These are phyloP conservation scores for Endocalyx cinctus DNA, from an alignment of 2,329 filamentous ascomycete genomes.

Conservation along the genomic window DNA sequence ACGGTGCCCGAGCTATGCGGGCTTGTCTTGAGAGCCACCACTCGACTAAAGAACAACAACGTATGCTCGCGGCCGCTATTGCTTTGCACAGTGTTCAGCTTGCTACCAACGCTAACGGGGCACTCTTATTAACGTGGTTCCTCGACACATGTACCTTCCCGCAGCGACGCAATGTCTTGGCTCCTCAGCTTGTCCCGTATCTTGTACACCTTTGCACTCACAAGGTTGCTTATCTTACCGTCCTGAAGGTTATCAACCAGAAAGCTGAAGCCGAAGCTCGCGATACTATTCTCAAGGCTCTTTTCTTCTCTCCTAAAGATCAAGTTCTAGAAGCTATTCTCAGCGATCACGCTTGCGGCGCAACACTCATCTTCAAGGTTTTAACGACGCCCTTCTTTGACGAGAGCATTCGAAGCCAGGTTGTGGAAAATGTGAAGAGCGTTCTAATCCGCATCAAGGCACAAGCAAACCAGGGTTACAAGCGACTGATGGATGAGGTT, in stretches of 20 bases:
- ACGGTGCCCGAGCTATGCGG: constrained; percentile 92
- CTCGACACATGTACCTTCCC: constrained; percentile 97
- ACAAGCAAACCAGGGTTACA: constrained; percentile 92
- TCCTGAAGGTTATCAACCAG: constrained; percentile 97
- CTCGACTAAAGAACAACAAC: constrained; percentile 89
- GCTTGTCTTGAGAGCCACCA: constrained; percentile 96
- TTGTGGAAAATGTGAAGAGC: constrained; percentile 86
- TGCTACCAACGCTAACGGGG: constrained; percentile 93
- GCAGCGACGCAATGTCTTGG: constrained; percentile 81
- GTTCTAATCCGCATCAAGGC: constrained; percentile 88
- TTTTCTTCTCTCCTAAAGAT: constrained; percentile 89
- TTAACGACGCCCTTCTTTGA: constrained; percentile 97
- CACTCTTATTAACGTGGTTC: constrained; percentile 93
- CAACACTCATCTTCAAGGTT: constrained; percentile 97
- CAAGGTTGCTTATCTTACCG: constrained; percentile 95
- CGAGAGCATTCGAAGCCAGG: constrained; percentile 79
- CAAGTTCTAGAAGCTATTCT: constrained; percentile 85
- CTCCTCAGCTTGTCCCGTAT: constrained; percentile 86
- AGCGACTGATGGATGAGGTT: constrained; percentile 97
- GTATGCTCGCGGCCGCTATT: constrained; percentile 89
- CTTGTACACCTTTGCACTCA: constrained; percentile 95
- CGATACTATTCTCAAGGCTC: constrained; percentile 80
- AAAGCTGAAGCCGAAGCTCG: constrained; percentile 89
- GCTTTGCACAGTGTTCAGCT: constrained; percentile 95
- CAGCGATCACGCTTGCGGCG: constrained; percentile 84